Evolutionary conservation across 371 early-diverging fungal genomes (phyloP), one percentile per base, ranked within the genome.

Genomic region (Coemansia sp.): DNA sequence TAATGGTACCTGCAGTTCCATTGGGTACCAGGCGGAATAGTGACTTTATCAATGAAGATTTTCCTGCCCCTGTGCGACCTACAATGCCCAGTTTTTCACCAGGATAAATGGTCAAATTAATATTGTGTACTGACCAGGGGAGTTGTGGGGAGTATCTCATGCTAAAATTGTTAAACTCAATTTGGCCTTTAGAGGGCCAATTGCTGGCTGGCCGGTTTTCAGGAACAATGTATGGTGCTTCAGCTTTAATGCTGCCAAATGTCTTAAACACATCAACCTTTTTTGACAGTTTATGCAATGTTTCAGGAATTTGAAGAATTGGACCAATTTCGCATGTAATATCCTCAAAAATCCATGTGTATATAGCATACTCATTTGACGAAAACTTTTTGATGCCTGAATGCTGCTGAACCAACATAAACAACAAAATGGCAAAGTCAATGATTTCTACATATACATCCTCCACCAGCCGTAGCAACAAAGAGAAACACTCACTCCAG

Each of bases 51-150:
- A 85, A 55, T n/a, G 83, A 78, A 16, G 85, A 83, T 64, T 88
- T 87, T 12, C 87, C 87, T 0, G 83, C 81, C 16, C 86, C 83
- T 0, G 82, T 82, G 12, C 80, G 72, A 1, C 82, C 81, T 2
- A 80, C 79, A 12, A 81, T 72, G 5, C 80, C 83, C 56, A 83
- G 72, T 47, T 76, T 76, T 59, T 81, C 81, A 33, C 77, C 75
- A 1, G 77, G 40, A 16, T 55, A 42, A 16, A 83, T 72, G 8
- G 69, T 59, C 39, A 86, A 47, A 4, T 69, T 60, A 11, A 90
- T 62, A 38, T 70, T 55, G 50, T 72, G 64, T 33, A 83, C 65
- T 20, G 77, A 72, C 0, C 68, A 68, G 2, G 14, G 47, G 36
- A 65, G 55, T 34, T 42, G 55, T 7, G 56, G 40, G 41, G 50